Conservation (phyloP, 768 basidiomycete genomes). For the Collybia sp. region DNA sequence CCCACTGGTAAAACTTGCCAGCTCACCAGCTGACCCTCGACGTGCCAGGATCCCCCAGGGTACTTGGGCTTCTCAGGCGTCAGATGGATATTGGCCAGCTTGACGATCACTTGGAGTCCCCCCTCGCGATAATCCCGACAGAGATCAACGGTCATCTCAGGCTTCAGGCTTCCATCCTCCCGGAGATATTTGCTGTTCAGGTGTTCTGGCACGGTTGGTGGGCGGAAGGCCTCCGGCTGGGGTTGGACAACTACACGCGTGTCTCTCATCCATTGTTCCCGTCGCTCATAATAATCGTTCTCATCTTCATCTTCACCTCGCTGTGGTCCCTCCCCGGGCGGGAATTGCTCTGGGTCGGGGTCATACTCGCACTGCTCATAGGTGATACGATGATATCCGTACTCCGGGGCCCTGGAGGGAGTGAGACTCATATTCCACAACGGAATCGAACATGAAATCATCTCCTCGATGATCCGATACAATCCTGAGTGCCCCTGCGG, state of each 20-base stretch:
- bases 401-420: constrained; percentile 7
- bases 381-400: constrained; percentile 3
- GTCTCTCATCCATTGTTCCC: constrained; percentile 1
- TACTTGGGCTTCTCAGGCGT: constrained; percentile 32
- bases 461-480: constrained; percentile 10
- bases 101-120: constrained; percentile 25
- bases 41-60: constrained; percentile 30
- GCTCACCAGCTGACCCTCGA: constrained; percentile 24
- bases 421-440: constrained; percentile 16
- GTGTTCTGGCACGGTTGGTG: constrained; percentile 13
- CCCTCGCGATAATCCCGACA: constrained; percentile 6
- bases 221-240: constrained; percentile 9
- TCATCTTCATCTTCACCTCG: constrained; percentile 4
- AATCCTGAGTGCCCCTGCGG: constrained; percentile 11
- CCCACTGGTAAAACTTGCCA: too few species aligned
- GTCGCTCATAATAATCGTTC: background rate
- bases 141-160: constrained; percentile 6
- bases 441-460: constrained; percentile 13
- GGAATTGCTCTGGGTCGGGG: background rate
- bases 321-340: constrained; percentile 2
- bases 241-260: constrained; percentile 4
- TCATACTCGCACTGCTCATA: constrained; percentile 5
- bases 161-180: background rate
- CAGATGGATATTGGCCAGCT: constrained; percentile 25
- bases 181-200: background rate